Evolutionary conservation across 2,329 filamentous ascomycete genomes (phyloP).

Genomic region (Colletotrichum sp.): DNA sequence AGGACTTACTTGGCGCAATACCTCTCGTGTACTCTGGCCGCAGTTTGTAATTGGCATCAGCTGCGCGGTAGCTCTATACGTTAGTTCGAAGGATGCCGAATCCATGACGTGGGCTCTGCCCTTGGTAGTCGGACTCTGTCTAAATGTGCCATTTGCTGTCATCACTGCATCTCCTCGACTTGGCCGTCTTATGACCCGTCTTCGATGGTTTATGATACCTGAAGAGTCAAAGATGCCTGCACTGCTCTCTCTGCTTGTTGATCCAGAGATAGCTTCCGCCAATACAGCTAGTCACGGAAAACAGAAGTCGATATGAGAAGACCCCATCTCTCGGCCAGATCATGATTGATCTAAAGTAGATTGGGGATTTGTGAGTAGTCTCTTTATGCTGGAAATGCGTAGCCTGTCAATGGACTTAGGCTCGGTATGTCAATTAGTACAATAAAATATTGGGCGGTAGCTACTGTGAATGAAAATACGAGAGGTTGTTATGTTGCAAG

Average conservation of each 20-base stretch:
- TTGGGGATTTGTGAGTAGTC: no score
- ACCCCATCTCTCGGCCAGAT: fast-evolving
- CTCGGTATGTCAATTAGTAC: no score
- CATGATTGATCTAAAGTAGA: no score
- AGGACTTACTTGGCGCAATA: background rate
- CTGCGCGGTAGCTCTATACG: background rate
- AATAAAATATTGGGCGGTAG: fast-evolving
- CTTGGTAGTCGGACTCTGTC: background rate
- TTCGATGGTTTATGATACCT: background rate
- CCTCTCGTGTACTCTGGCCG: background rate
- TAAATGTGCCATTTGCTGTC: background rate
- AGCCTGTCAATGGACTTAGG: no score
- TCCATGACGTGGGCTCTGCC: background rate
- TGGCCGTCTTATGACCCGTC: background rate
- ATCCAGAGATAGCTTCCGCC: background rate
- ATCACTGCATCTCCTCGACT: background rate
- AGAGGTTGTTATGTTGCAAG: no score
- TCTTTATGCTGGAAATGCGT: no score
- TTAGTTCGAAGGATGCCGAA: background rate
- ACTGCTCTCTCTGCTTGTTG: background rate
- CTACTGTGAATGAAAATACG: fast-evolving
- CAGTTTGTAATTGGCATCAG: background rate
- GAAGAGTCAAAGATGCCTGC: background rate
- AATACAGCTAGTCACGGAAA: no score
- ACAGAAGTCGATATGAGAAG: background rate